Conservation (phyloP, 2,329 filamentous ascomycete species). For the Paradendryphiella salina region DNA sequence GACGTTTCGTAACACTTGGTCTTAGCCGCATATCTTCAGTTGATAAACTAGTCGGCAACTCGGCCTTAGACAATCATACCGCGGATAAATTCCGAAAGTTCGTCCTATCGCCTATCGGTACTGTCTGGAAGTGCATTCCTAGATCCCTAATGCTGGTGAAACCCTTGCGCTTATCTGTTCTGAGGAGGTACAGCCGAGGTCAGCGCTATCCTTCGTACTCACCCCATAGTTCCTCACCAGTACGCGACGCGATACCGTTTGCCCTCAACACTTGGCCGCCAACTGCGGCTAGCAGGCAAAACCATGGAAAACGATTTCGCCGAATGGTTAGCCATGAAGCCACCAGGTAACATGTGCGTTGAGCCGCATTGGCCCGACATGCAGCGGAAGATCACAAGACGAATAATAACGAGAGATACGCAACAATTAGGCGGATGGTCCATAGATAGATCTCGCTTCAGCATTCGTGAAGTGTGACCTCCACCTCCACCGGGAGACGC, state of each 20-base stretch:
- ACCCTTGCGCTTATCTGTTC: conserved; percentile 14
- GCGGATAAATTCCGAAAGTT: conserved; percentile 1
- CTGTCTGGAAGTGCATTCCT: background rate
- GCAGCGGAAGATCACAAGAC: conserved; percentile 13
- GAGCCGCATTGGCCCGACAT: conserved; percentile 19
- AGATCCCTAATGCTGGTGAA: conserved; percentile 1
- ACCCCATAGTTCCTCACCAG: conserved; percentile 36
- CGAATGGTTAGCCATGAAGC: conserved; percentile 6
- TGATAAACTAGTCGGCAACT: conserved; percentile 12
- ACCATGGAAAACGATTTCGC: background rate
- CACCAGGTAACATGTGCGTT: conserved; percentile 11
- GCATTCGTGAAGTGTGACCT: conserved; percentile 28
- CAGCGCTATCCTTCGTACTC: conserved; percentile 24
- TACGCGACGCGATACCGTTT: conserved; percentile 13
- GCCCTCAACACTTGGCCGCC: conserved; percentile 7
- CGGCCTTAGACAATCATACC: conserved; percentile 2
- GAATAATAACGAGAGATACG: conserved; percentile 25
- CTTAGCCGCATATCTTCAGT: conserved; percentile 4
- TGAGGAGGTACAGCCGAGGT: conserved; percentile 38
- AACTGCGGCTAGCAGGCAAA: conserved; percentile 3
- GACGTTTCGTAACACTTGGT: conserved; percentile 18
- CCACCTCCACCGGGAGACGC: conserved; percentile 28
- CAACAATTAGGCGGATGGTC: conserved; percentile 19
- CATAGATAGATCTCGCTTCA: conserved; percentile 32
- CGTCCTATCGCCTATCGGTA: background rate